Conservation (phyloP, 805 yeast genomes). For the Babjeviella inositovora region DNA sequence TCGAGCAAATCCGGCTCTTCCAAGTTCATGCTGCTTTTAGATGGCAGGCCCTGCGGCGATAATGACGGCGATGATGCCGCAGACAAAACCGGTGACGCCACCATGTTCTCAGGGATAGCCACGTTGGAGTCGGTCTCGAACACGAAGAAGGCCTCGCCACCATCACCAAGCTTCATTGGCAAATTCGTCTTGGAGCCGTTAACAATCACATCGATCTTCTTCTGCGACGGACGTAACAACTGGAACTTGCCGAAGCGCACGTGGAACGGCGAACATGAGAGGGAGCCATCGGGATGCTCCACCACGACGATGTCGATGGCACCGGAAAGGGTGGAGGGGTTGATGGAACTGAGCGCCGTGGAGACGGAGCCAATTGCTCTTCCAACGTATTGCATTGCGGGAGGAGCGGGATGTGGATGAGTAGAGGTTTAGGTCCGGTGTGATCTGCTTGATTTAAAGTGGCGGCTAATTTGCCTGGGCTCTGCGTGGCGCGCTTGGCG, state of each 20-base stretch:
- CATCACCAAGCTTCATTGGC: slow-evolving; percentile 95
- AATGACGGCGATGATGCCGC: slow-evolving; percentile 46
- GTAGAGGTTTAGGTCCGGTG: too few relatives aligned
- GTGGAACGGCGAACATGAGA: slow-evolving; percentile 89
- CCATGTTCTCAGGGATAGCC: slow-evolving; percentile 58
- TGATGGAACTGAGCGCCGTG: slow-evolving; percentile 92
- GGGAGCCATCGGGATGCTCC: slow-evolving; percentile 63
- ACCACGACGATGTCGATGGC: slow-evolving; percentile 95
- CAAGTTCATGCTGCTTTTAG: slow-evolving; percentile 1
- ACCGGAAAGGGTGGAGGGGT: slow-evolving; percentile 92
- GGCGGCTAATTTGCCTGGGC: too few relatives aligned
- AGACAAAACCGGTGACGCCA: slow-evolving; percentile 76
- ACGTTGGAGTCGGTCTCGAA: slow-evolving; percentile 58
- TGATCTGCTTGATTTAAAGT: too few relatives aligned
- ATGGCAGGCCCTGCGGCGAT: slow-evolving; percentile 10
- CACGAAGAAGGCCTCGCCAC: slow-evolving; percentile 96
- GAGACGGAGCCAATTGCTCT: slow-evolving; percentile 91
- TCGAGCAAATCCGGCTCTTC: slow-evolving; percentile 9
- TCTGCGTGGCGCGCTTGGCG: too few relatives aligned
- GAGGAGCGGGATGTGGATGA: neutral
- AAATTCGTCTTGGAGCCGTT: slow-evolving; percentile 69
- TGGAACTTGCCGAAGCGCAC: slow-evolving; percentile 93
- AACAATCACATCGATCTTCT: slow-evolving; percentile 78
- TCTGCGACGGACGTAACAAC: slow-evolving; percentile 83
- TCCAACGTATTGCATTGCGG: slow-evolving; percentile 88